Base-by-base conservation (phyloP, 192 early-diverging fungal genomes). In the Umbelopsis isabellina region DNA sequence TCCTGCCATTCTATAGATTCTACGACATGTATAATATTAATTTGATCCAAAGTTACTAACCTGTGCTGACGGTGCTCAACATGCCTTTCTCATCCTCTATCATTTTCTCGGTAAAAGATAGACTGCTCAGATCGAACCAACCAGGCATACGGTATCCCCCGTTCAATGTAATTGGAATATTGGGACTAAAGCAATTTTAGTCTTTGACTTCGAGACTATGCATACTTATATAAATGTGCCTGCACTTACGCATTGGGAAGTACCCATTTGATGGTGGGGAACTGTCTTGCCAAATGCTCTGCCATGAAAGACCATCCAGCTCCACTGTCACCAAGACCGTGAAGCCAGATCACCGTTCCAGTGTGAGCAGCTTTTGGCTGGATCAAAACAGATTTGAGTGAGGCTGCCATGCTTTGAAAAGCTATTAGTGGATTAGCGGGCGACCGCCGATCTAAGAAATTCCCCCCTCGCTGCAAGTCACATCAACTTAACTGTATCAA, bases 201-300 rank as follows among this genome's bases (percentile, higher is more conserved):
- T 46, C 10, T n/a, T 16, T n/a, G 0, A 13, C 0, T 20, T 33
- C 49, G 11, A 53, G 12, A 35, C 0, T 44, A 4, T 7, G 8
- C 21, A 5, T n/a, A 22, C n/a, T 45, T 30, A 47, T 41, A 23
- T 33, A 20, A 16, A 21, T n/a, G n/a, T 30, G 4, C 22, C 30
- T 44, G 15, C n/a, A 53, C 79, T 83, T 70, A 86, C 72, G 95
- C 96, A 77, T 95, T 88, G 2, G 97, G 97, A 37, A 96, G 85
- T 37, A 98, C 79, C 72, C 89, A 97, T 84, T 98, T 98, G 75
- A 94, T 88, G 75, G 95, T 91, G 9, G 92, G 93, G 22, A 95
- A 76, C 11, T 68, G 61, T 9, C 58, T 66, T 11, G 78, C 41
- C 18, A 95, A 82, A 82, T 90, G 83, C 45, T 72, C 58, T 6